Conservation (phyloP, 768 basidiomycete species). For the Suillus discolor region DNA sequence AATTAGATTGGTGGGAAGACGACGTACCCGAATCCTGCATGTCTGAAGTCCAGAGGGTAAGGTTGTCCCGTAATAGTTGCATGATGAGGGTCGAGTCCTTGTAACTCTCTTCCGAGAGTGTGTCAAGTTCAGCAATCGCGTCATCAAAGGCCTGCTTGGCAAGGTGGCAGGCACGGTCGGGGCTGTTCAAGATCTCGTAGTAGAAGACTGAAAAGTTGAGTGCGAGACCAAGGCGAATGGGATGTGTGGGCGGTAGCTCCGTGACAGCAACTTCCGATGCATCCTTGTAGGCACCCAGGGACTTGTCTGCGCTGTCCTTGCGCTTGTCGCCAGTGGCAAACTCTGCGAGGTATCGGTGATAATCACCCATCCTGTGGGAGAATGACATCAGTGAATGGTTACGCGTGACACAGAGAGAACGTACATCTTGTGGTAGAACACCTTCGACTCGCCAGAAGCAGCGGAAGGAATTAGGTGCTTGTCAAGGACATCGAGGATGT, state of each 20-base stretch:
- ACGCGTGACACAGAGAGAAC: conserved; percentile 27
- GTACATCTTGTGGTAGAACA: conserved; percentile 99
- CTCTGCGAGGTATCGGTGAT: conserved; percentile 98
- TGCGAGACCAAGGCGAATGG: conserved; percentile 97
- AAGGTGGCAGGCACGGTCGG: conserved; percentile 97
- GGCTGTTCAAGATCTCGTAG: conserved; percentile 99
- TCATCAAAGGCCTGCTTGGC: conserved; percentile 99
- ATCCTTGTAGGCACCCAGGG: conserved; percentile 95
- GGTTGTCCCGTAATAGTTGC: conserved; percentile 96
- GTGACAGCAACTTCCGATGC: conserved; percentile 96
- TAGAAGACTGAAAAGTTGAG: conserved; percentile 99
- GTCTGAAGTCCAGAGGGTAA: conserved; percentile 97
- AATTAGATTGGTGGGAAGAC: background rate
- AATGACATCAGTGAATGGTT: conserved; percentile 17
- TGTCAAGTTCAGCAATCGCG: conserved; percentile 98
- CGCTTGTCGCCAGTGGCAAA: conserved; percentile 98
- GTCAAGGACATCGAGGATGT: conserved; percentile 95
- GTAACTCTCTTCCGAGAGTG: conserved; percentile 97
- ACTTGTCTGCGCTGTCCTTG: conserved; percentile 96
- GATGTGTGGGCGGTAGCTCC: conserved; percentile 94
- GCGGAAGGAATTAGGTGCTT: conserved; percentile 98
- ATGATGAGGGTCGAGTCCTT: conserved; percentile 98
- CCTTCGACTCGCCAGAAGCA: conserved; percentile 95
- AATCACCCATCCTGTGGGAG: conserved; percentile 90
- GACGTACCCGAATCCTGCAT: conserved; percentile 89